These are phyloP conservation scores for Sporothrix brunneoviolacea DNA, from an alignment of 2,329 filamentous ascomycete species.

Conservation along the genomic window DNA sequence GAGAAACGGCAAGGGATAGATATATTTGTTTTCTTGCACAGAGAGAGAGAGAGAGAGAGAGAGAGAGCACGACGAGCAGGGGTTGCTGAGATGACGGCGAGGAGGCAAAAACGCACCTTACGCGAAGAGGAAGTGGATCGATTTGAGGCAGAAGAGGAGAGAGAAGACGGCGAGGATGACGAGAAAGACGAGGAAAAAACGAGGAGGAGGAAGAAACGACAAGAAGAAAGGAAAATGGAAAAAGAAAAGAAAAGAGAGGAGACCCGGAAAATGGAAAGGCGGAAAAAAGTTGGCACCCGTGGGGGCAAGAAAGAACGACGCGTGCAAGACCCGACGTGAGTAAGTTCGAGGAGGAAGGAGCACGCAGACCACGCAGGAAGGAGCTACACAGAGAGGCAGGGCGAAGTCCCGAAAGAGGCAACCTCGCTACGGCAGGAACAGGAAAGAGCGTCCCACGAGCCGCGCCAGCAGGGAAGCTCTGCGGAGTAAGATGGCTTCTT, in stretches of 20 bases:
- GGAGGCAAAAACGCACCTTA: conserved; percentile 12
- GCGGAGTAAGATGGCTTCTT: too few relatives aligned
- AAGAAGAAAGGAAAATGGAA: not conserved
- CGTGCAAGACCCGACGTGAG: not conserved
- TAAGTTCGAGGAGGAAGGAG: not conserved
- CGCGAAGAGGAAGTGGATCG: conserved; percentile 12
- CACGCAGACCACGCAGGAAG: not conserved
- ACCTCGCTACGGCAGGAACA: not conserved
- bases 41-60: not conserved
- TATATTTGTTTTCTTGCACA: not conserved
- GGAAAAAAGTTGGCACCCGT: not conserved
- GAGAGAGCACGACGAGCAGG: not conserved
- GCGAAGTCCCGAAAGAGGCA: not conserved
- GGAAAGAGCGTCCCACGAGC: not conserved
- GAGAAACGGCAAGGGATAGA: not conserved
- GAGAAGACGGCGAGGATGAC: not conserved
- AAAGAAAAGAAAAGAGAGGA: not conserved
- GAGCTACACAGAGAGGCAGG: too few relatives aligned
- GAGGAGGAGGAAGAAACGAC: conserved; percentile 1
- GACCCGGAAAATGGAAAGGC: not conserved
- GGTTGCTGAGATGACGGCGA: not conserved
- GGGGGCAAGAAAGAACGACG: not conserved
- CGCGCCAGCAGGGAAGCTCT: not conserved
- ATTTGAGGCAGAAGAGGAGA: not conserved
- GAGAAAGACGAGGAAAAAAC: not conserved